Conservation (phyloP, 2,329 filamentous ascomycete species). For the Trichoderma brevicompactum region DNA sequence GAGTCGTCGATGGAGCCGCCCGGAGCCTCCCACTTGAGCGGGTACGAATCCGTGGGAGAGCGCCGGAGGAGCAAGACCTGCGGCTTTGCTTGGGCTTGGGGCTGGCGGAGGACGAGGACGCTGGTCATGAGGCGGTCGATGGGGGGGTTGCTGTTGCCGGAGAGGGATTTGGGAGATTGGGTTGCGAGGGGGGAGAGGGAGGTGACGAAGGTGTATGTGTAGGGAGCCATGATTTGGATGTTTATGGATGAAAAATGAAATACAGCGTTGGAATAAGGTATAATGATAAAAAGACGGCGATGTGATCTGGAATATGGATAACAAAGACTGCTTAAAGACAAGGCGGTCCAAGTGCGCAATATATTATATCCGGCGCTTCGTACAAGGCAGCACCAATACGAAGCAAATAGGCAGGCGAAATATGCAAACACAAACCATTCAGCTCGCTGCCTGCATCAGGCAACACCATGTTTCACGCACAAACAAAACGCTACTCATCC, state of each 20-base stretch:
- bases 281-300: too few species aligned
- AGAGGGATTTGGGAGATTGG: constrained; percentile 11
- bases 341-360: neutral
- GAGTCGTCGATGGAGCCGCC: constrained; percentile 41
- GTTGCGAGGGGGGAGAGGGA: constrained; percentile 27
- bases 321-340: too few species aligned
- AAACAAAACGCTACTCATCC: neutral
- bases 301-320: too few species aligned
- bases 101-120: constrained; percentile 32
- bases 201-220: constrained; percentile 27
- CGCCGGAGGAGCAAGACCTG: constrained; percentile 30
- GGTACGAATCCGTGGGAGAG: constrained; percentile 32
- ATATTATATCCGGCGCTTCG: constrained; percentile 17
- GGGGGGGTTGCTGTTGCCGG: constrained; percentile 29
- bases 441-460: constrained; percentile 14
- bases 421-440: neutral
- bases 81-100: neutral
- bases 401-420: too few species aligned
- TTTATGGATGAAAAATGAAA: too few species aligned
- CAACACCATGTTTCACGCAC: neutral
- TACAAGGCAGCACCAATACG: neutral
- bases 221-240: neutral
- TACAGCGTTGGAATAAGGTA: too few species aligned
- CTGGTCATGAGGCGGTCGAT: constrained; percentile 33
- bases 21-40: constrained; percentile 33